These are phyloP conservation scores for Ustilago crameri DNA, from an alignment of 1,284 basidiomycete species.

Conservation along the genomic window DNA sequence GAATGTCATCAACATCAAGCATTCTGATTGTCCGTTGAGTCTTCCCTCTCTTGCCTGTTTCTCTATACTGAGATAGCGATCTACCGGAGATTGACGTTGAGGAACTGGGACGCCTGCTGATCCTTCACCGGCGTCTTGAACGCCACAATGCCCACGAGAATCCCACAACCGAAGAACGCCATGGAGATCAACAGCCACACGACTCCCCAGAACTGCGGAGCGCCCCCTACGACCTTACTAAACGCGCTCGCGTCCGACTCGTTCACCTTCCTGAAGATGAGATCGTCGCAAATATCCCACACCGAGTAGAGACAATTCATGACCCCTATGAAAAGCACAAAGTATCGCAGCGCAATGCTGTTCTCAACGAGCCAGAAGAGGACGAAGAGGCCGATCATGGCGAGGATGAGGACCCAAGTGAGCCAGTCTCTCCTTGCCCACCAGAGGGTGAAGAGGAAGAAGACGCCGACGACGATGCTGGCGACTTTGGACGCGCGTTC, in stretches of 20 bases:
- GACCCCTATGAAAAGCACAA: slow-evolving; percentile 84
- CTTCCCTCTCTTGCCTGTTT: not conserved
- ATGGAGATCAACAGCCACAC: slow-evolving; percentile 88
- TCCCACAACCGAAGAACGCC: slow-evolving; percentile 81
- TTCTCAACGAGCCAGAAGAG: slow-evolving; percentile 52
- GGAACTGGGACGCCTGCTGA: slow-evolving; percentile 55
- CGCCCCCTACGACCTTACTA: slow-evolving; percentile 81
- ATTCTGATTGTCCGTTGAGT: slow-evolving; percentile 6
- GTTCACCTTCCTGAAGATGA: slow-evolving; percentile 78
- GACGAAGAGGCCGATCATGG: slow-evolving; percentile 61
- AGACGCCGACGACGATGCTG: slow-evolving; percentile 80
- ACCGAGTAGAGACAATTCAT: slow-evolving; percentile 66
- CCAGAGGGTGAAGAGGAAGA: slow-evolving; percentile 93
- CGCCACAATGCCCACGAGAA: slow-evolving; percentile 71
- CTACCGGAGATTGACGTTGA: slow-evolving; percentile 47
- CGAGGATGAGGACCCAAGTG: slow-evolving; percentile 61
- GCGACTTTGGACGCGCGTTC: slow-evolving; percentile 92
- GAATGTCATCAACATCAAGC: not conserved
- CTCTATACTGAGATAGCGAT: too few relatives aligned
- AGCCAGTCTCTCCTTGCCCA: slow-evolving; percentile 82
- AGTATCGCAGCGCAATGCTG: slow-evolving; percentile 68
- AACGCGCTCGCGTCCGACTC: slow-evolving; percentile 90
- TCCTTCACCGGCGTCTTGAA: slow-evolving; percentile 60
- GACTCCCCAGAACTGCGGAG: slow-evolving; percentile 72
- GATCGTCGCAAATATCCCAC: slow-evolving; percentile 76